phyloP scores from a whole-genome alignment of 306 rosid genomes.

The Heteromeles arbutifolia region DNA sequence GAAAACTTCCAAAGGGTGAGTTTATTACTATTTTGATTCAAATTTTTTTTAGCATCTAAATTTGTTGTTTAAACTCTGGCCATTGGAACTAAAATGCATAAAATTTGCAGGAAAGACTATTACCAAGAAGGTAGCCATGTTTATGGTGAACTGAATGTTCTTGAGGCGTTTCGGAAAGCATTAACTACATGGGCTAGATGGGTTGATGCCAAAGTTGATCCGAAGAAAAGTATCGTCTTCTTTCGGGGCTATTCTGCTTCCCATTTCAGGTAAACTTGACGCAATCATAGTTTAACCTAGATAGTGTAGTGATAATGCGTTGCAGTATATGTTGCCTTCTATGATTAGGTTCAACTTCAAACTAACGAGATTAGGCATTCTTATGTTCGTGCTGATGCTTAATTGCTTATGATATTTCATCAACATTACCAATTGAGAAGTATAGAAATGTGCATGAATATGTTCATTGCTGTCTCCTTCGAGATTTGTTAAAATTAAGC shows the following conservation, averaged over 20 bases:
- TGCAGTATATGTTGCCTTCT: background rate
- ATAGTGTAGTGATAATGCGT: background rate
- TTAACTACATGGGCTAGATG: slow-evolving; percentile 91
- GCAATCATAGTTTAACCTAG: background rate
- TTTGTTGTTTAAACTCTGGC: background rate
- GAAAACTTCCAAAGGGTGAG: slow-evolving; percentile 82
- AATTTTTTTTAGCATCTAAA: background rate
- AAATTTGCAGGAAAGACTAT: slow-evolving; percentile 67
- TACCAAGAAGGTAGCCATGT: slow-evolving; percentile 98
- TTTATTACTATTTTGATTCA: background rate
- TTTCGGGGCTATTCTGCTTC: slow-evolving; percentile 93
- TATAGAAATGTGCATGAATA: background rate
- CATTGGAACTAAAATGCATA: slow-evolving; percentile 12
- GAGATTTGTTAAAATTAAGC: background rate
- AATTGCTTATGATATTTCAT: background rate
- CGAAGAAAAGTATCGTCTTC: slow-evolving; percentile 57
- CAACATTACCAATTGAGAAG: background rate
- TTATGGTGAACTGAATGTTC: slow-evolving; percentile 66
- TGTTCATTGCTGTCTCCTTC: background rate
- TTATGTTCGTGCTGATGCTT: background rate
- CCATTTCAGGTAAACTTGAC: slow-evolving; percentile 70
- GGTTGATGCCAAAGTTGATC: slow-evolving; percentile 72
- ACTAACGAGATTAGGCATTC: background rate
- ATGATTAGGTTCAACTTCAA: background rate
- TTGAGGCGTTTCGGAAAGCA: slow-evolving; percentile 90